Conservation (phyloP, 768 basidiomycete genomes). For the Leccinum imitatum region DNA sequence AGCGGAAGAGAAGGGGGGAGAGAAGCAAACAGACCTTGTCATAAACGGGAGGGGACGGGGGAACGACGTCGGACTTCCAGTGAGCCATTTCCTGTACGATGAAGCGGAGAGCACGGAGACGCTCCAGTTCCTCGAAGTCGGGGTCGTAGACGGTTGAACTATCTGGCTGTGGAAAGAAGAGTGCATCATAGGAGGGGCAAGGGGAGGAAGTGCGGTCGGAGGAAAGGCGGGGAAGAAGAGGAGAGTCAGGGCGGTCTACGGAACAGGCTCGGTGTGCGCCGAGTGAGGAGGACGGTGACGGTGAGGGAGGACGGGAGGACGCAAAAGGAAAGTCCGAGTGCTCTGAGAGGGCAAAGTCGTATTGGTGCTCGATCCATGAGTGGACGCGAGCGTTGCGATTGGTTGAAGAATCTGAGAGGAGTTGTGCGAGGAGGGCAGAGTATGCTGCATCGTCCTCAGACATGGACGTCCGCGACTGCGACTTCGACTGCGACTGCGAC, state of each 20-base stretch:
- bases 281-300: constrained; percentile 33
- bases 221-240: constrained; percentile 29
- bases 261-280: constrained; percentile 24
- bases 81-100: constrained; percentile 38
- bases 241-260: constrained; percentile 31
- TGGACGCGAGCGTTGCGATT: constrained; percentile 32
- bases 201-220: constrained; percentile 25
- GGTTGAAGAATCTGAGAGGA: constrained; percentile 22
- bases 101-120: constrained; percentile 35
- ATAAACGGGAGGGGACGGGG: not conserved
- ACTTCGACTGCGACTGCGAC: not conserved
- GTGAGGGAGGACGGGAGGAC: constrained; percentile 22
- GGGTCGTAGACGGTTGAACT: constrained; percentile 4
- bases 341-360: constrained; percentile 35
- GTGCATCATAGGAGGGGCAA: constrained; percentile 34
- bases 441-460: constrained; percentile 34
- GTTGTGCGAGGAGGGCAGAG: constrained; percentile 28
- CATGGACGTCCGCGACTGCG: constrained; percentile 14
- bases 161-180: constrained; percentile 32
- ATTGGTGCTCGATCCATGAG: constrained; percentile 38
- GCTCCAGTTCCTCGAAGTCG: constrained; percentile 31
- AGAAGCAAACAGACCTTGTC: constrained; percentile 15
- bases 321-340: constrained; percentile 7
- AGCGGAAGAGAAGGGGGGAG: not conserved
- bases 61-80: constrained; percentile 17